Conservation (phyloP, 441 rosid species). For the Sinapis alba region DNA sequence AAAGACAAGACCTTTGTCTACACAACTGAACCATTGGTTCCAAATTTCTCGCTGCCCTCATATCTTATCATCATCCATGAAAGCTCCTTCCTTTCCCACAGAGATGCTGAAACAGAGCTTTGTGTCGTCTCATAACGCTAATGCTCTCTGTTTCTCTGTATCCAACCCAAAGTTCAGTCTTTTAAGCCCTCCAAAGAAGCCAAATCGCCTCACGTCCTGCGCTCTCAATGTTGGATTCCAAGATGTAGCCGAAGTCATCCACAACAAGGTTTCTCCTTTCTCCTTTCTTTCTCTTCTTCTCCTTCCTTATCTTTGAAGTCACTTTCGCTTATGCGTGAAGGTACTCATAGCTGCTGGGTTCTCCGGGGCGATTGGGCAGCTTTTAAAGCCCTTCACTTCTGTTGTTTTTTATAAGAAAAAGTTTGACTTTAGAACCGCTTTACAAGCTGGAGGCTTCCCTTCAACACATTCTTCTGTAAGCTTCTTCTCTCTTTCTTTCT, state of each 20-base stretch:
- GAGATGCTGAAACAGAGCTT: slow-evolving; percentile 35
- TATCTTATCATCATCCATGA: slow-evolving; percentile 24
- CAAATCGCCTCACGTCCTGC: slow-evolving; percentile 40
- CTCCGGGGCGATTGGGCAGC: slow-evolving; percentile 85
- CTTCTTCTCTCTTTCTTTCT: not conserved
- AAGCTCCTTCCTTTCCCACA: slow-evolving; percentile 9
- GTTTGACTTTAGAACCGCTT: slow-evolving; percentile 55
- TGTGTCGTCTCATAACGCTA: slow-evolving; percentile 22
- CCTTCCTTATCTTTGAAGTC: not conserved
- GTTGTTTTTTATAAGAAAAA: slow-evolving; percentile 56
- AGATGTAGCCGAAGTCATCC: slow-evolving; percentile 59
- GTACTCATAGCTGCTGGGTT: slow-evolving; percentile 76
- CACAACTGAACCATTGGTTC: slow-evolving; percentile 24
- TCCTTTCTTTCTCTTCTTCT: not conserved
- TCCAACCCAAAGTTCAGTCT: slow-evolving; percentile 24
- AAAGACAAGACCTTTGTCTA: not conserved
- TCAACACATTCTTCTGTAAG: slow-evolving; percentile 94
- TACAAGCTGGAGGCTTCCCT: slow-evolving; percentile 93
- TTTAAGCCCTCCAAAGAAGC: slow-evolving; percentile 27
- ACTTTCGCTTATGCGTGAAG: slow-evolving; percentile 32
- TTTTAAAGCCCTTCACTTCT: slow-evolving; percentile 78
- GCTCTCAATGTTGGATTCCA: slow-evolving; percentile 48
- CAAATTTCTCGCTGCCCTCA: slow-evolving; percentile 3
- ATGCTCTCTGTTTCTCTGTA: slow-evolving; percentile 23
- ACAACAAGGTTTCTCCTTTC: slow-evolving; percentile 57